A percentile compares a stretch with the other conserved stretches of the same genome.
These are phyloP conservation scores for Raphanus raphanistrum DNA, from an alignment of 345 rosid genomes.

Conservation along the genomic window DNA sequence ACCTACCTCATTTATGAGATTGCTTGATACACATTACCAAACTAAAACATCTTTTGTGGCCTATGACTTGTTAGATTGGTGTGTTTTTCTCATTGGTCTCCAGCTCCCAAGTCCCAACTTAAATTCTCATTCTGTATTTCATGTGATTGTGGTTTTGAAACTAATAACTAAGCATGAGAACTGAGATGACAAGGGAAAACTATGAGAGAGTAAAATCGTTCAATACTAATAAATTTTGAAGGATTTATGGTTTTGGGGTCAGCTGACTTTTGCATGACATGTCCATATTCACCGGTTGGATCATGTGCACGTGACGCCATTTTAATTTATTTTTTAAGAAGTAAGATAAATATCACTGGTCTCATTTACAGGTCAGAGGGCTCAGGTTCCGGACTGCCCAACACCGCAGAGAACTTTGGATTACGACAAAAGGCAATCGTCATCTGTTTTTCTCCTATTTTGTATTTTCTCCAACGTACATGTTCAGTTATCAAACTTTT, in stretches of 20 bases:
- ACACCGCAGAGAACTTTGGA: constrained; percentile 36
- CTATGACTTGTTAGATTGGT: constrained; percentile 31
- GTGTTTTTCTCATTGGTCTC: constrained; percentile 36
- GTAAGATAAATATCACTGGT: background rate
- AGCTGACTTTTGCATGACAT: constrained; percentile 37
- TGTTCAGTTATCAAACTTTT: background rate
- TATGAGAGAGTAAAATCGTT: constrained; percentile 30
- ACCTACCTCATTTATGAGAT: constrained; percentile 41
- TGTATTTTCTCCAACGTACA: constrained; percentile 19
- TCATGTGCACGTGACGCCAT: constrained; percentile 43
- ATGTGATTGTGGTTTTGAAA: constrained; percentile 27
- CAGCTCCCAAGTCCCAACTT: constrained; percentile 25
- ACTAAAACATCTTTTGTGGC: constrained; percentile 36
- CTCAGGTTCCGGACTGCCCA: constrained; percentile 39
- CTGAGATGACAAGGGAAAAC: background rate
- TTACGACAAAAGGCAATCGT: constrained; percentile 31
- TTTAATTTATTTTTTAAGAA: background rate
- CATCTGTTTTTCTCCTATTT: constrained; percentile 21
- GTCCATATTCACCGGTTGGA: constrained; percentile 36
- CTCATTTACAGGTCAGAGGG: constrained; percentile 25
- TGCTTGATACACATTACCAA: constrained; percentile 40
- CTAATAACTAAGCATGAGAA: constrained; percentile 23
- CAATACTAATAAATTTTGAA: constrained; percentile 8
- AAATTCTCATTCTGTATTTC: constrained; percentile 26
- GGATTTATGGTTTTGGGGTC: constrained; percentile 19